Base-by-base conservation (phyloP, 2,329 filamentous ascomycete genomes). In the Diaporthe nobilis region DNA sequence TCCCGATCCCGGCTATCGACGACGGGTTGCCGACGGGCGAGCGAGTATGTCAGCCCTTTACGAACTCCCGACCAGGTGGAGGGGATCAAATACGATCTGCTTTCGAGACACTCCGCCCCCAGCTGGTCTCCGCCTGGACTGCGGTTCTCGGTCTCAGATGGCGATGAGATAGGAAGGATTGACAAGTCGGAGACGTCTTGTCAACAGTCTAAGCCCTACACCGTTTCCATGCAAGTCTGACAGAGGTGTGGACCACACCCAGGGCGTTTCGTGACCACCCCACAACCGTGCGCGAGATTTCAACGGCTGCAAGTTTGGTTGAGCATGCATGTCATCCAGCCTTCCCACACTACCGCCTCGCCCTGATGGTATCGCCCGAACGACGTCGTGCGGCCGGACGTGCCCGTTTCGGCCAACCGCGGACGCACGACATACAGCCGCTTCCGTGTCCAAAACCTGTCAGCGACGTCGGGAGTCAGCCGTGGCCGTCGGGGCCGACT, bases 381-480 rank as follows among this genome's bases (percentile, higher is more conserved):
- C 47, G 49, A 51, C 47, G 65, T 70, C 31, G 65, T 42, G 49
- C 34, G 34, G 34, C 34, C 49, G 49, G 49, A 17, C 22, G 34
- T 68, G 47, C 65, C 65, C 53, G 65, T 39, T 68, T 42, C 31
- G 65, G 47, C 22, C 65, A n/a, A 39, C 28, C 63, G 63, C 28
- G 47, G 44, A 68, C 63, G 63, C 47, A 68, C 63, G 63, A 68
- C 63, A 53, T 47, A 53, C 28, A 67, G 44, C 63, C 47, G 63
- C 25, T 25, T 8, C 65, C 65, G 63, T 28, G 58, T 61, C 37
- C 2, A 68, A 37, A 51, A 68, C 5, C 61, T 53, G 44, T 39
- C 20, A 53, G 65, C 65, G 65, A 68, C 13, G 65, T 7, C 65
- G 65, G 44, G 47, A 37, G 34, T 25, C n/a, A 37, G 61, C n/a